Base-by-base conservation (phyloP, 441 rosid species). In the Erodium trifolium region DNA sequence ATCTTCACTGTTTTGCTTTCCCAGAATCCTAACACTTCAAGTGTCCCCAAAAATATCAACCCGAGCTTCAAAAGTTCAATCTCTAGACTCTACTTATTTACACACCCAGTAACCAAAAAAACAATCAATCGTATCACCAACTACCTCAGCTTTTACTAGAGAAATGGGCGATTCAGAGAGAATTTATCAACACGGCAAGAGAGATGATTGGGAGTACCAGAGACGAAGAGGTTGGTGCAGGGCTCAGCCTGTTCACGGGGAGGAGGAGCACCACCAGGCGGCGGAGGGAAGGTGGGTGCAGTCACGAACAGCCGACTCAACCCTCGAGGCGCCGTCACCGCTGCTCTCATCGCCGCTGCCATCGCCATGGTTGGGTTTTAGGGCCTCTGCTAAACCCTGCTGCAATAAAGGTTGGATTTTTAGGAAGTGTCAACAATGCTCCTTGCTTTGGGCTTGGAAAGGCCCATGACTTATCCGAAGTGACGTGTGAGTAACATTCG, bases 171-270 rank as follows among this genome's bases (percentile, higher is more conserved):
- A 27, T 27, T n/a, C 59, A 14, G 63, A 5, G 37, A 2, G 3
- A 34, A 34, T 5, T 34, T 34, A 34, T 34, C 37, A 34, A 34
- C 35, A 31, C 35, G 35, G 35, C 35, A 31, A 31, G 35, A 34
- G 37, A 0, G 37, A 34, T 34, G 37, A 34, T 34, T 34, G 37
- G 37, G 14, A 4, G 34, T 76, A 71, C 97, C 96, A 9, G 95
- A 86, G 78, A 88, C 84, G 70, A 89, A 89, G 75, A 93, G 96
- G 74, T 87, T 88, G 69, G 89, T 77, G 78, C 77, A 89, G 62
- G 96, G 95, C 41, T 86, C 90, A 2, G 92, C 88, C 81, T 81
- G 73, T 76, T 80, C 84, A 8, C 82, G 82, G 62, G 82, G 82
- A 1, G 82, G 82, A 1, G 85, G 78, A 3, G 80, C 67, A 10